A percentile compares a stretch with the other conserved stretches of the same genome.
These are phyloP conservation scores for Xylaria longipes DNA, from an alignment of 495 filamentous ascomycete species.

Conservation along the genomic window DNA sequence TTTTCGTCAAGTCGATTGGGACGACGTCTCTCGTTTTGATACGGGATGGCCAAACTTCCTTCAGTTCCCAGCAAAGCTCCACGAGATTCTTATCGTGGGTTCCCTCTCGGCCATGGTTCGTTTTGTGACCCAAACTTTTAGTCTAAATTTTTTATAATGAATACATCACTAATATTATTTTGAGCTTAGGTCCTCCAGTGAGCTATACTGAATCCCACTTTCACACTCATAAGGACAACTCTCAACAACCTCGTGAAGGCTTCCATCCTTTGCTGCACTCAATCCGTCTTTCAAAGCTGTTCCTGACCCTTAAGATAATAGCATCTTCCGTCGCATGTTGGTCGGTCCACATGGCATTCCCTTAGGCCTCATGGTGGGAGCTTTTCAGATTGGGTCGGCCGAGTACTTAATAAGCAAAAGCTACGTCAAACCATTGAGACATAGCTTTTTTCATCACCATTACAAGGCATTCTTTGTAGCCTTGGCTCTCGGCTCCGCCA, in stretches of 20 bases:
- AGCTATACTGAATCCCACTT: too few relatives aligned
- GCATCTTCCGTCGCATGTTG: constrained; percentile 24
- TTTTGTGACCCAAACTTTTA: too few relatives aligned
- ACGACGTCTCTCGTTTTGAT: neutral
- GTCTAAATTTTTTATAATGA: too few relatives aligned
- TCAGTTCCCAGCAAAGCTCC: constrained; percentile 25
- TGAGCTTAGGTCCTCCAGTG: too few relatives aligned
- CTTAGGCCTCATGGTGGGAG: constrained; percentile 18
- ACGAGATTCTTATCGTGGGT: constrained; percentile 25
- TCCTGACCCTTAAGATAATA: neutral
- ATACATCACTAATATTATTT: too few relatives aligned
- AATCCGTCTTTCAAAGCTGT: too few relatives aligned
- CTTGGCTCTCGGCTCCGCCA: neutral
- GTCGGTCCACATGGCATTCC: constrained; percentile 14
- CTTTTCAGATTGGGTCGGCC: constrained; percentile 23
- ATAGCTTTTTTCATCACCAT: neutral
- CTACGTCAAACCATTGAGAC: neutral
- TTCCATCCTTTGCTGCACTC: too few relatives aligned
- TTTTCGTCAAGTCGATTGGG: neutral
- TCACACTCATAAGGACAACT: too few relatives aligned
- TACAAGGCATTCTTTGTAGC: constrained; percentile 13
- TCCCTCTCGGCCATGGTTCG: constrained; percentile 16
- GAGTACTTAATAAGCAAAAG: constrained; percentile 23
- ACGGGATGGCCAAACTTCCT: neutral
- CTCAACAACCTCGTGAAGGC: too few relatives aligned